phyloP scores from a whole-genome alignment of 805 yeast species.

The Saccharomycopsis fibuligera region DNA sequence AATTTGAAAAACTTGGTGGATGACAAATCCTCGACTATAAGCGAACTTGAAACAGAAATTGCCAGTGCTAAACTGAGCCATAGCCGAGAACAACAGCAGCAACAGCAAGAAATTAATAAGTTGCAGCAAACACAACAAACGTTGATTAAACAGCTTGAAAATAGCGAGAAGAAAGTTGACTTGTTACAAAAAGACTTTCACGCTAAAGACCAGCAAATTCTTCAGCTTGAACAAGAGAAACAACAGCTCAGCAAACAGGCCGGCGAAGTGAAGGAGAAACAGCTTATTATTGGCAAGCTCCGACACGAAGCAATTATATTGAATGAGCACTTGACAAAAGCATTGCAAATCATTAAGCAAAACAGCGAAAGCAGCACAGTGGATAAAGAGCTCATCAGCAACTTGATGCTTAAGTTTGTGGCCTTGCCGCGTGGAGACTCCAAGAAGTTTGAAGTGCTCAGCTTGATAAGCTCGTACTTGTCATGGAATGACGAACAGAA shows the following conservation, averaged over 20 bases:
- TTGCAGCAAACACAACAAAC: not conserved
- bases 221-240: constrained; percentile 7
- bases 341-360: constrained; percentile 74
- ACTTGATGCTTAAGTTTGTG: constrained; percentile 76
- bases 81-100: not conserved
- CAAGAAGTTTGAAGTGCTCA: constrained; percentile 88
- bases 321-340: constrained; percentile 94
- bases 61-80: not conserved
- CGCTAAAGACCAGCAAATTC: not conserved
- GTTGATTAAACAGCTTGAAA: not conserved
- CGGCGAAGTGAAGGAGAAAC: constrained; percentile 60
- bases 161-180: not conserved
- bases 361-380: constrained; percentile 70
- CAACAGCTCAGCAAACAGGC: constrained; percentile 35
- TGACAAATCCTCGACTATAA: constrained; percentile 23
- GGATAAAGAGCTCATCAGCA: constrained; percentile 84
- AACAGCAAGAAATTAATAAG: not conserved
- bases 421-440: constrained; percentile 89
- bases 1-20: constrained; percentile 22
- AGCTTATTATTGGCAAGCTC: constrained; percentile 76
- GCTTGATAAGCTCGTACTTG: constrained; percentile 71
- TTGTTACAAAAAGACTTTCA: not conserved
- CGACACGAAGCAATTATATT: constrained; percentile 91
- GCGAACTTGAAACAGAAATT: constrained; percentile 5
- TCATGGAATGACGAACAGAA: constrained; percentile 84